These are phyloP conservation scores for Dryadomyces quercus-mongolicae DNA, from an alignment of 2,329 filamentous ascomycete species.

Conservation along the genomic window DNA sequence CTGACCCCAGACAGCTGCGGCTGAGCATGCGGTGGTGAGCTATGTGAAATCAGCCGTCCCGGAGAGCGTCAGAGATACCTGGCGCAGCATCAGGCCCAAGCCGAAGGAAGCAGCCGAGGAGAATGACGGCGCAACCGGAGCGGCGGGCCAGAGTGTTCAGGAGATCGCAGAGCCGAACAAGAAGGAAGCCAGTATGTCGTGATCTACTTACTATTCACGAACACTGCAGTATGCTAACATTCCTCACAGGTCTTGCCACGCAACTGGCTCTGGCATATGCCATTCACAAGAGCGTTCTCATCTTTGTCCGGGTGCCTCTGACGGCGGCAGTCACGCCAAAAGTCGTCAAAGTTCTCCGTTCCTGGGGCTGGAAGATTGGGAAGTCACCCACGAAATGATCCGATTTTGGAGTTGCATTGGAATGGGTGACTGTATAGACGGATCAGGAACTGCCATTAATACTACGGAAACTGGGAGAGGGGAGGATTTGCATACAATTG, in stretches of 20 bases:
- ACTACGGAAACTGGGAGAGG: not conserved
- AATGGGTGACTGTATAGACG: too few species aligned
- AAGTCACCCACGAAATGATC: constrained; percentile 29
- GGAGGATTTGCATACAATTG: not conserved
- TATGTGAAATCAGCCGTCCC: constrained; percentile 47
- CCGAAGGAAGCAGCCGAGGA: constrained; percentile 24
- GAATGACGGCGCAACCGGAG: constrained; percentile 31
- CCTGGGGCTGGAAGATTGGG: constrained; percentile 92
- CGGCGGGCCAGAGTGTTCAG: constrained; percentile 30
- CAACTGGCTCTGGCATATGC: constrained; percentile 90
- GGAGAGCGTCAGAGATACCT: constrained; percentile 41
- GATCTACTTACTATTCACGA: not conserved
- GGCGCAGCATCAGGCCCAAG: constrained; percentile 34
- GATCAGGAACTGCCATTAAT: not conserved
- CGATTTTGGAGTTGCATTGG: too few species aligned
- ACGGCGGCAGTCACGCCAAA: constrained; percentile 86
- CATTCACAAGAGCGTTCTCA: constrained; percentile 85
- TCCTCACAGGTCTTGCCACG: constrained; percentile 51
- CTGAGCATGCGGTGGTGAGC: constrained; percentile 57
- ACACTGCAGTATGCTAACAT: not conserved
- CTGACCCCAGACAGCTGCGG: constrained; percentile 28
- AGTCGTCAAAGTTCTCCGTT: constrained; percentile 76
- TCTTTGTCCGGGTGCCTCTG: constrained; percentile 87
- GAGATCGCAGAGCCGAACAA: constrained; percentile 45
- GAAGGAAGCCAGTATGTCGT: constrained; percentile 60